Conservation (phyloP, 805 yeast genomes). For the Blastobotrys robertii region DNA sequence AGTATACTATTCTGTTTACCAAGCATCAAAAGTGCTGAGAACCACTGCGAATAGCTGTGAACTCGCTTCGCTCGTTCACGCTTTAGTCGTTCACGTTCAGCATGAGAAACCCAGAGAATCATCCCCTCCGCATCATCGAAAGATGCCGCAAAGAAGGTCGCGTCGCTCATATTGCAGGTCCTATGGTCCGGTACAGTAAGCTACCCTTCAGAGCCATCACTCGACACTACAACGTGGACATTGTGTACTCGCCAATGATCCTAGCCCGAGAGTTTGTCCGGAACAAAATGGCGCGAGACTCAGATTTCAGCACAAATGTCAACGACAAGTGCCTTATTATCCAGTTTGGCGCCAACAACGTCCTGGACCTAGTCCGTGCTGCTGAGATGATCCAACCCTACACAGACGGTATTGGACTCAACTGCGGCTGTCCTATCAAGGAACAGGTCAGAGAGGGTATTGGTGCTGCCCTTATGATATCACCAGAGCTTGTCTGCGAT, state of each 20-base stretch:
- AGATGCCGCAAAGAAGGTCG: constrained; percentile 38
- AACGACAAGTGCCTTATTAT: constrained; percentile 66
- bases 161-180: constrained; percentile 70
- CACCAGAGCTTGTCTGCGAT: constrained; percentile 65
- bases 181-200: constrained; percentile 95
- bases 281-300: constrained; percentile 64
- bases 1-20: too few species aligned
- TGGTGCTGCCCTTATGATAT: constrained; percentile 89
- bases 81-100: too few species aligned
- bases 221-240: constrained; percentile 63
- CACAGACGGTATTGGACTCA: constrained; percentile 88
- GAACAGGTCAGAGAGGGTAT: constrained; percentile 94
- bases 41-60: too few species aligned
- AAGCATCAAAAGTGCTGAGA: too few species aligned
- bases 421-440: constrained; percentile 95
- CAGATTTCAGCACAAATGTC: constrained; percentile 77
- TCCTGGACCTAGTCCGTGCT: constrained; percentile 68
- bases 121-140: constrained; percentile 44
- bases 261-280: constrained; percentile 91
- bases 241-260: constrained; percentile 94
- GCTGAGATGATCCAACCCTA: constrained; percentile 84
- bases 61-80: neutral
- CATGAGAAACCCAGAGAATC: constrained; percentile 36
- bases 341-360: constrained; percentile 86
- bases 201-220: constrained; percentile 80